Percentiles rank a stretch among this genome's conserved stretches.
Evolutionary conservation across 164 flowering plant species (phyloP).

Genomic region (Magnolia kwangsiensis): DNA sequence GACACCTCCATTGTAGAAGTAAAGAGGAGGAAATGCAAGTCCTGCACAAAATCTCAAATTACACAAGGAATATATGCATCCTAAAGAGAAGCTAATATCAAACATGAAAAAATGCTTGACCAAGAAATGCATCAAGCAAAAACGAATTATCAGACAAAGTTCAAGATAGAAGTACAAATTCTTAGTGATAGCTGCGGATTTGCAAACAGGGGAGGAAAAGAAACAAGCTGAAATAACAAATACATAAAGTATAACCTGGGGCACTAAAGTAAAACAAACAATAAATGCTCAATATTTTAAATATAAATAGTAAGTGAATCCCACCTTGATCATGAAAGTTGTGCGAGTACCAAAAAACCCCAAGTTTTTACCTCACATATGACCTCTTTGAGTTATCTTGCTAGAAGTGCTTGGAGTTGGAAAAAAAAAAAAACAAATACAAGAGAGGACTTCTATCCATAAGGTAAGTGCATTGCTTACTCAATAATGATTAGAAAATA

Average conservation of each 20-base stretch:
- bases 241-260: not conserved
- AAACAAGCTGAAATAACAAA: not conserved
- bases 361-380: not conserved
- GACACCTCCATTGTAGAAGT: conserved; percentile 97
- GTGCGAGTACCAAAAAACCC: not conserved
- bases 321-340: too few relatives aligned
- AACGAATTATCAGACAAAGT: not conserved
- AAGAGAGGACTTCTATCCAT: not conserved
- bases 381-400: not conserved
- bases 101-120: not conserved
- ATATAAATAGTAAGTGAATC: too few relatives aligned
- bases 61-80: conserved; percentile 7
- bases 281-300: too few relatives aligned
- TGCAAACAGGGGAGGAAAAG: not conserved
- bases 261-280: too few relatives aligned
- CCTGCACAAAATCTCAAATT: conserved; percentile 43
- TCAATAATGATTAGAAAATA: too few relatives aligned
- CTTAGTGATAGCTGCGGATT: not conserved
- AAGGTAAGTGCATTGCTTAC: too few relatives aligned
- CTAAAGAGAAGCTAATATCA: not conserved
- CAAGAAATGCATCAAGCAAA: not conserved
- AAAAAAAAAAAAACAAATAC: not conserved
- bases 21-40: conserved; percentile 93
- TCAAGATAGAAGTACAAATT: not conserved
- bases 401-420: not conserved